Evolutionary conservation across 1,139 yeast genomes (phyloP).

Genomic region (Nakaseomyces uthaithaninus): DNA sequence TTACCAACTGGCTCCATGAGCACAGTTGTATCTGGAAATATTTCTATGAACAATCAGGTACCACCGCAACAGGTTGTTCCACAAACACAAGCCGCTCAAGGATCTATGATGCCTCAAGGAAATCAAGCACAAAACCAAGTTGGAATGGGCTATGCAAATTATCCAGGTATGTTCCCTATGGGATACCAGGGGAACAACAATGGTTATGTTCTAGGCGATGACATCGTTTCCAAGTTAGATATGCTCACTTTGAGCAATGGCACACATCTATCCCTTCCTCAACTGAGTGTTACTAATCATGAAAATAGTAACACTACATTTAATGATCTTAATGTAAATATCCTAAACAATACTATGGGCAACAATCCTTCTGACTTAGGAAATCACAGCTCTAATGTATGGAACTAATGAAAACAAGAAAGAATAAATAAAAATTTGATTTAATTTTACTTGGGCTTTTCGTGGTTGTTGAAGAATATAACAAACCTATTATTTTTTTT

Average conservation of each 20-base stretch:
- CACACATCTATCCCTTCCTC: conserved; percentile 29
- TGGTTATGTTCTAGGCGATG: conserved; percentile 21
- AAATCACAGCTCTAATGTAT: conserved; percentile 1
- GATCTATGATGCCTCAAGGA: conserved; percentile 3
- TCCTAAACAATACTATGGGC: conserved; percentile 3
- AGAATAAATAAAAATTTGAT: conserved; percentile 10
- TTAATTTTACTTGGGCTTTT: neutral
- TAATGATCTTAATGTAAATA: conserved; percentile 7
- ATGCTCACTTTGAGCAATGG: conserved; percentile 25
- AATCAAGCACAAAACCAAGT: conserved; percentile 8
- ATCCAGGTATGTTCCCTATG: conserved; percentile 29
- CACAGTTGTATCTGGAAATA: conserved; percentile 4
- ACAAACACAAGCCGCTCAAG: neutral
- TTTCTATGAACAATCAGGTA: neutral
- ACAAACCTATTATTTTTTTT: too few relatives aligned
- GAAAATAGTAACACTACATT: conserved; percentile 11
- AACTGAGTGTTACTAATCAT: conserved; percentile 24
- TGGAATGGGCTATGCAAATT: conserved; percentile 22
- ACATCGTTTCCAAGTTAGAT: conserved; percentile 27
- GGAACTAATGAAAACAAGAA: conserved; percentile 5
- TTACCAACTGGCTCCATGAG: neutral
- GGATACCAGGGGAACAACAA: conserved; percentile 13
- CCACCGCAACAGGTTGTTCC: conserved; percentile 3
- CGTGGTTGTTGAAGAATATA: too few relatives aligned
- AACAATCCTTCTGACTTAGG: conserved; percentile 3